Percentiles rank a stretch among this genome's conserved stretches.
Evolutionary conservation across 495 filamentous ascomycete genomes (phyloP).

Genomic region (Neurospora terricola): DNA sequence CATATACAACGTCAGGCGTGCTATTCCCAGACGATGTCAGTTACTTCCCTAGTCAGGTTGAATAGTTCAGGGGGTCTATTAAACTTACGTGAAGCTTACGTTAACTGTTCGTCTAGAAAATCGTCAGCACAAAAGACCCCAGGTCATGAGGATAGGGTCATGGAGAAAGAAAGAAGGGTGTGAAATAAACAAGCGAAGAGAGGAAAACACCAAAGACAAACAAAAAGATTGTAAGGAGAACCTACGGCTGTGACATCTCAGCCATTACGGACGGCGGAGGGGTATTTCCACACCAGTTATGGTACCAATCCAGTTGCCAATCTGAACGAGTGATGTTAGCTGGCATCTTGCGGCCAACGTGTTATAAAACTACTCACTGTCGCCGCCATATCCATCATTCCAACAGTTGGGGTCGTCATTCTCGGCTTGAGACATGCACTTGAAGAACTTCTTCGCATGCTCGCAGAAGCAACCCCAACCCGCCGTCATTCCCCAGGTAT

Average conservation of each 20-base stretch:
- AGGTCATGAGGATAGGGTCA: not conserved
- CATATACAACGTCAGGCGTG: slow-evolving; percentile 9
- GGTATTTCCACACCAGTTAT: not conserved
- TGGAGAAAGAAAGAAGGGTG: not conserved
- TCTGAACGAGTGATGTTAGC: not conserved
- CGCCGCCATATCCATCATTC: not conserved
- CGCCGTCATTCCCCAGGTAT: not conserved
- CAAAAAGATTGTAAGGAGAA: not conserved
- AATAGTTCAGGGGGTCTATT: not conserved
- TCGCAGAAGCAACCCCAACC: not conserved
- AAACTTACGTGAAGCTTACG: slow-evolving; percentile 15
- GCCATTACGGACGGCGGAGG: not conserved
- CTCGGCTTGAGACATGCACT: not conserved
- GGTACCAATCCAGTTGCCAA: not conserved
- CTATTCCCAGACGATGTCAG: slow-evolving; percentile 4
- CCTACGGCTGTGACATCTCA: not conserved
- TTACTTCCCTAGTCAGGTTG: not conserved
- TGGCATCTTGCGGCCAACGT: not conserved
- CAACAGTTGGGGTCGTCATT: not conserved
- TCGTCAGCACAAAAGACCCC: not conserved
- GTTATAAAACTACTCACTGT: not conserved
- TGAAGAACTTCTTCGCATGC: not conserved
- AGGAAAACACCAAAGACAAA: not conserved
- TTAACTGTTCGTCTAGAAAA: slow-evolving; percentile 6
- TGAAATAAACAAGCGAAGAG: not conserved